These are phyloP conservation scores for Fraxinus floribunda DNA, from an alignment of 305 asterid species.

Conservation along the genomic window DNA sequence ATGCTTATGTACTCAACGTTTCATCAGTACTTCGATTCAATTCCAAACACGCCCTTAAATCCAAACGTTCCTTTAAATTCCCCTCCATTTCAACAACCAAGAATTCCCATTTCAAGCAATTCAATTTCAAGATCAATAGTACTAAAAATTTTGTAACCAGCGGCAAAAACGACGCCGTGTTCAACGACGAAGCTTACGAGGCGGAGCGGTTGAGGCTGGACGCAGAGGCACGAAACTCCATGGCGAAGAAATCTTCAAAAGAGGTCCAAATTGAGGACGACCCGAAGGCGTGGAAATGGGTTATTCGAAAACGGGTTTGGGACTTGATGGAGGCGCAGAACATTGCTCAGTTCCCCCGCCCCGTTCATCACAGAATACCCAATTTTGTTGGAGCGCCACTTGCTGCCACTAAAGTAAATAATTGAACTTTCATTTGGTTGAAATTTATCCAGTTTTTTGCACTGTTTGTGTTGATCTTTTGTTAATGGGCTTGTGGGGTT, in stretches of 20 bases:
- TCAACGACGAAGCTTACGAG: slow-evolving; percentile 74
- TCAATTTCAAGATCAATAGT: slow-evolving; percentile 15
- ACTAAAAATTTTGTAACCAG: slow-evolving; percentile 25
- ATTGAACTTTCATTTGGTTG: not conserved
- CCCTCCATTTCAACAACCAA: slow-evolving; percentile 17
- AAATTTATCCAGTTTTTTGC: not conserved
- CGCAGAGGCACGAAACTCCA: slow-evolving; percentile 70
- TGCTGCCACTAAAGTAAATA: slow-evolving; percentile 66
- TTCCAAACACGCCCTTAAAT: slow-evolving; percentile 27
- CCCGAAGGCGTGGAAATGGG: slow-evolving; percentile 96
- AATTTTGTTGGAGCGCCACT: slow-evolving; percentile 66
- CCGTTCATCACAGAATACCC: slow-evolving; percentile 95
- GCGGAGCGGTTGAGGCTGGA: slow-evolving; percentile 72
- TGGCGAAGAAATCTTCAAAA: slow-evolving; percentile 57
- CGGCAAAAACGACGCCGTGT: slow-evolving; percentile 32
- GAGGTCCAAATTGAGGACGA: slow-evolving; percentile 49
- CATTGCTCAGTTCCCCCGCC: slow-evolving; percentile 86
- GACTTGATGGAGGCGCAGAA: slow-evolving; percentile 81
- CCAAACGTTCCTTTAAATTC: slow-evolving; percentile 31
- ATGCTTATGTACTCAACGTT: slow-evolving; percentile 34
- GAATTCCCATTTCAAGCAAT: slow-evolving; percentile 14
- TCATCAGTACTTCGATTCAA: slow-evolving; percentile 31
- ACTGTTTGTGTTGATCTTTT: not conserved
- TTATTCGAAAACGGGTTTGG: slow-evolving; percentile 80
- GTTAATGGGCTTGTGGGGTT: slow-evolving; percentile 9